Conservation (phyloP, 108 stramenopile genomes). For the Cyclotella atomus region DNA sequence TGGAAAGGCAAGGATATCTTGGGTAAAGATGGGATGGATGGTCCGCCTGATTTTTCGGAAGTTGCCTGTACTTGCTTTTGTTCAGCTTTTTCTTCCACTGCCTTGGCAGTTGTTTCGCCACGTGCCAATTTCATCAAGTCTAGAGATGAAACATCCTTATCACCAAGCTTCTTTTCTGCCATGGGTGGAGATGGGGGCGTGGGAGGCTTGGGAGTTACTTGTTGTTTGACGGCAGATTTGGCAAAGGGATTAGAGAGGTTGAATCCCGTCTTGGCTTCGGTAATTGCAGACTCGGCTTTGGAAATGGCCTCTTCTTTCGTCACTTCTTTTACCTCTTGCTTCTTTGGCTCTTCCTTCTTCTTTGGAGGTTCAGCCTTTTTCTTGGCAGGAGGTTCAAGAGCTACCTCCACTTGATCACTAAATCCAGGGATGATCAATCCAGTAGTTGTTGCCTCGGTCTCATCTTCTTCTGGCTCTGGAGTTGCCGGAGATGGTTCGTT, state of each 20-base stretch:
- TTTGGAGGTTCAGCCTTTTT: neutral
- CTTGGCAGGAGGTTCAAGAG: neutral
- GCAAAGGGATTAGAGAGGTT: conserved; percentile 10
- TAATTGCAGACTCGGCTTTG: conserved; percentile 11
- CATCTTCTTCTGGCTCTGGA: conserved; percentile 19
- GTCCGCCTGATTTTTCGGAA: neutral
- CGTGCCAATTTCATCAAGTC: conserved; percentile 1
- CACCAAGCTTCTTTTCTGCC: neutral
- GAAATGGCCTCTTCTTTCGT: conserved; percentile 18
- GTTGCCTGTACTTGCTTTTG: neutral
- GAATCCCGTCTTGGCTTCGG: neutral
- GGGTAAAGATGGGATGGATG: conserved; percentile 13
- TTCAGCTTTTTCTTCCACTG: neutral
- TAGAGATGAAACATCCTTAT: neutral
- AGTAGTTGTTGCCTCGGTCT: conserved; percentile 35
- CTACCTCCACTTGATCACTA: conserved; percentile 24
- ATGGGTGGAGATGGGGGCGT: conserved; percentile 8
- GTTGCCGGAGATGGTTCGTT: neutral
- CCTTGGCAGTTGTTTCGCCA: conserved; percentile 1
- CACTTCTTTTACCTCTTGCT: neutral
- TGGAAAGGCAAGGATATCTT: conserved; percentile 6
- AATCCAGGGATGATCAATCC: conserved; percentile 50
- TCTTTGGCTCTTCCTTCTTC: conserved; percentile 1
- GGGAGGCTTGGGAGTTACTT: conserved; percentile 3
- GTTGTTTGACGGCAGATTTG: neutral